These are phyloP conservation scores for Dothideomycetidae sp. DNA, from an alignment of 2,329 filamentous ascomycete species.

Conservation along the genomic window DNA sequence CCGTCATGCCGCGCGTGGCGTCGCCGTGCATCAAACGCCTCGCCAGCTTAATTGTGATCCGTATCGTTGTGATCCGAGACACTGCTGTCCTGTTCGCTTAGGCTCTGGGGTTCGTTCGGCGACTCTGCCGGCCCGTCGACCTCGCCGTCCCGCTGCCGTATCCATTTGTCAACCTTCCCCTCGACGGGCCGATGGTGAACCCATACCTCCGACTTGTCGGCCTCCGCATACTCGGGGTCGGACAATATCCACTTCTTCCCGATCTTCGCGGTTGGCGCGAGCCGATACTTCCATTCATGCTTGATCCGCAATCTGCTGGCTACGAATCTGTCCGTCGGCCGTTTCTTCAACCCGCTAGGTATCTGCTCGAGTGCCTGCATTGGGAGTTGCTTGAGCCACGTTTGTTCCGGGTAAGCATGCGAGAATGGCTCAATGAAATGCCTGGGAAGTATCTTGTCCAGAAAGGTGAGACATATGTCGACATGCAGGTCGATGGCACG, in stretches of 20 bases:
- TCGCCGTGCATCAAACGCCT: too few species aligned
- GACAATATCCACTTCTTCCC: constrained; percentile 21
- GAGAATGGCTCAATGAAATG: constrained; percentile 34
- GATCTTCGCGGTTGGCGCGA: constrained; percentile 33
- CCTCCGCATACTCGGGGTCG: constrained; percentile 26
- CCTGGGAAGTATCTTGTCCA: constrained; percentile 38
- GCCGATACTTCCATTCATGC: constrained; percentile 41
- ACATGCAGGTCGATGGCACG: constrained; percentile 51
- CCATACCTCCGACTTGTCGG: constrained; percentile 37
- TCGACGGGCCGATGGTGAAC: constrained; percentile 34
- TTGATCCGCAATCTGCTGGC: constrained; percentile 43
- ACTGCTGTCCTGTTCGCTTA: too few species aligned
- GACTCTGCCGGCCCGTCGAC: too few species aligned
- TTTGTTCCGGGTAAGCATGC: constrained; percentile 39
- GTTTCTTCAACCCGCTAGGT: constrained; percentile 33
- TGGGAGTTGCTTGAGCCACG: constrained; percentile 27
- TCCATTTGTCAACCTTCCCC: constrained; percentile 19
- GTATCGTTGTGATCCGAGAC: too few species aligned
- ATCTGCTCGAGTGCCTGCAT: constrained; percentile 29
- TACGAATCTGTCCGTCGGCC: constrained; percentile 44
- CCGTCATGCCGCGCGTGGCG: too few species aligned
- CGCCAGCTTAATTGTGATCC: too few species aligned
- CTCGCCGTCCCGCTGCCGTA: not conserved
- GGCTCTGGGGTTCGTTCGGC: too few species aligned
- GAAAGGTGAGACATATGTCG: constrained; percentile 48